Percentiles rank a stretch among this genome's conserved stretches.
These are phyloP conservation scores for Plasmodium knowlesi DNA, from an alignment of 169 alveolate species.

Conservation along the genomic window DNA sequence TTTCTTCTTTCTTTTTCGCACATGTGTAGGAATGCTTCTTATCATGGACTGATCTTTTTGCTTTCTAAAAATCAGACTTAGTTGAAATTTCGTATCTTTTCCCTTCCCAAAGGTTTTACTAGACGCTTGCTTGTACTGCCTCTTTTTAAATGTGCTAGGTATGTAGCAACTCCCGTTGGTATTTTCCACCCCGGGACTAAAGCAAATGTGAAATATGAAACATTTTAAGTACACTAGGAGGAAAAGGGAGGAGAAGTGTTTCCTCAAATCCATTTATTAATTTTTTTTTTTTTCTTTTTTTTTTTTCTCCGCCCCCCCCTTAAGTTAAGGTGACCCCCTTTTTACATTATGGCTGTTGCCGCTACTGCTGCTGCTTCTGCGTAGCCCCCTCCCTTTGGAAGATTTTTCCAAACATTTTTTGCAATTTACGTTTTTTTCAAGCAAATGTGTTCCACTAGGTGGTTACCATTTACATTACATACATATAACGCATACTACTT, in stretches of 20 bases:
- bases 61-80: slow-evolving; percentile 58
- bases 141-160: background rate
- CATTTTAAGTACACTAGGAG: slow-evolving; percentile 7
- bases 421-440: background rate
- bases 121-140: background rate
- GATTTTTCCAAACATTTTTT: background rate
- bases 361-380: background rate
- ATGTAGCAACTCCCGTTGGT: background rate
- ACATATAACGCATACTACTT: background rate
- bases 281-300: background rate
- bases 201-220: slow-evolving; percentile 16
- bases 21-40: slow-evolving; percentile 74
- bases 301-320: background rate
- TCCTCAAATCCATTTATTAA: slow-evolving; percentile 65
- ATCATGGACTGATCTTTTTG: slow-evolving; percentile 74
- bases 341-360: background rate
- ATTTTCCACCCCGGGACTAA: background rate
- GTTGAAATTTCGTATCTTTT: slow-evolving; percentile 39
- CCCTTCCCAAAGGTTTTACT: background rate
- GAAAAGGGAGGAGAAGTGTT: slow-evolving; percentile 21
- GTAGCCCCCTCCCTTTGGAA: background rate
- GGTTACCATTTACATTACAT: background rate
- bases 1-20: slow-evolving; percentile 52
- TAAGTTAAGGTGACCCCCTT: background rate
- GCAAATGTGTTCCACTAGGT: background rate